Conservation (phyloP, 208 protist species). For the Leishmania tarentolae region DNA sequence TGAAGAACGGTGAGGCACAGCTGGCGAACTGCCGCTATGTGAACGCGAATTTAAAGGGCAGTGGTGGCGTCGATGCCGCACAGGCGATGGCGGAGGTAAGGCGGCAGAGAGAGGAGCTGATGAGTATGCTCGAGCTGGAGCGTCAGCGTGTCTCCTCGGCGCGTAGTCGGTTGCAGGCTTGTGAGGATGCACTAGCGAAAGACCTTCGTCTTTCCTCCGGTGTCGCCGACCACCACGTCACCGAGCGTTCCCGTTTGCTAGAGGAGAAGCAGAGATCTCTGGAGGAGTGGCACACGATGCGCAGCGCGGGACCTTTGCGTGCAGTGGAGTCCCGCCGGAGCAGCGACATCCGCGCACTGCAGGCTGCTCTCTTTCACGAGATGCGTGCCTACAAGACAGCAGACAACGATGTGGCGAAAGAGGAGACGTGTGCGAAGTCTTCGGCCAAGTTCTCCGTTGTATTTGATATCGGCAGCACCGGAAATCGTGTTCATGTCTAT, state of each 20-base stretch:
- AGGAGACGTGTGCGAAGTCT: background rate
- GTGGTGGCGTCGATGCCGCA: slow-evolving; percentile 2
- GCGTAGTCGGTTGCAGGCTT: slow-evolving; percentile 16
- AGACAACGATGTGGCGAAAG: background rate
- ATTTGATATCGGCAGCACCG: slow-evolving; percentile 89
- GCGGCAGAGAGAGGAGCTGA: slow-evolving; percentile 4
- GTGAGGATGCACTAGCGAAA: slow-evolving; percentile 8
- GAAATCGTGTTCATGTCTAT: slow-evolving; percentile 86
- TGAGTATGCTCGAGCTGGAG: slow-evolving; percentile 1
- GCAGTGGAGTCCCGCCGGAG: slow-evolving; percentile 8
- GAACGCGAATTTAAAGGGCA: background rate
- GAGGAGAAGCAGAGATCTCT: background rate
- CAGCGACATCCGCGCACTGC: slow-evolving; percentile 11
- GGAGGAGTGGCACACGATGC: background rate
- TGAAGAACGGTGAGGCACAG: background rate
- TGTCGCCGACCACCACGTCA: slow-evolving; percentile 1
- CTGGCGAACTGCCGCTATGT: background rate
- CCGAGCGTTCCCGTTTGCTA: background rate
- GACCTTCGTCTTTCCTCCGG: slow-evolving; percentile 3
- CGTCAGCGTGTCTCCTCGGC: background rate
- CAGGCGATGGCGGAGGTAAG: slow-evolving; percentile 15
- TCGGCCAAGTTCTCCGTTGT: slow-evolving; percentile 66
- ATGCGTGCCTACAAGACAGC: background rate
- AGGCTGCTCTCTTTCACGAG: slow-evolving; percentile 14
- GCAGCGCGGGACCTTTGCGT: background rate